Evolutionary conservation across 2,329 filamentous ascomycete genomes (phyloP).

Genomic region (Hymenoscyphus fraxineus): DNA sequence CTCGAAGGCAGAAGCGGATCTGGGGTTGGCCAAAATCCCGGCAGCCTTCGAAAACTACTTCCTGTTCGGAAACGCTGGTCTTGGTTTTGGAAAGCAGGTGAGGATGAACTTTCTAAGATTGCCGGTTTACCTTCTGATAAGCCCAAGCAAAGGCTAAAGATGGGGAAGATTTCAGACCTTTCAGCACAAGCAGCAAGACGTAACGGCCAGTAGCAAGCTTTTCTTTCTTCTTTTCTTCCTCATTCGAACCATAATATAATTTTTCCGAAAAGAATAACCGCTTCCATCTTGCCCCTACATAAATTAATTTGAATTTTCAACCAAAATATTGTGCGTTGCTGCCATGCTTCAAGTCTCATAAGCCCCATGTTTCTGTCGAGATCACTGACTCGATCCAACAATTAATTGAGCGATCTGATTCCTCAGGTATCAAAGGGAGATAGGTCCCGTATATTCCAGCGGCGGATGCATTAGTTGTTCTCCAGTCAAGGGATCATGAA

Average conservation of each 20-base stretch:
- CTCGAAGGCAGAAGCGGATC: neutral
- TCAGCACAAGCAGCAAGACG: neutral
- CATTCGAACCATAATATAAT: neutral
- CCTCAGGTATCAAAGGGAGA: neutral
- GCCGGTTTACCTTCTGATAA: no score
- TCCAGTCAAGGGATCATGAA: neutral
- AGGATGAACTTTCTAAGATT: no score
- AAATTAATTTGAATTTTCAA: no score
- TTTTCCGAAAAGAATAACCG: no score
- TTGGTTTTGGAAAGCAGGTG: neutral
- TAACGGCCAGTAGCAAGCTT: neutral
- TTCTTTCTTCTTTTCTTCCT: neutral
- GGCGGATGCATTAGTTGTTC: neutral
- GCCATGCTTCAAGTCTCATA: neutral
- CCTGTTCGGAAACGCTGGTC: neutral
- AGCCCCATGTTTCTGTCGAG: neutral
- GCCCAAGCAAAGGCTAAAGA: neutral
- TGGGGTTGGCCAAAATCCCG: neutral
- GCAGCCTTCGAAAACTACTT: neutral
- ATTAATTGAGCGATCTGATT: neutral
- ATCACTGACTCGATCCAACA: neutral
- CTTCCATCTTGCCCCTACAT: no score
- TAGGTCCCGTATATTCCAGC: neutral
- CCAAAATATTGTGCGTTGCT: no score
- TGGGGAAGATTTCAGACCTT: neutral